Conservation (phyloP, 1,284 basidiomycete genomes). For the Wallemia mellicola region DNA sequence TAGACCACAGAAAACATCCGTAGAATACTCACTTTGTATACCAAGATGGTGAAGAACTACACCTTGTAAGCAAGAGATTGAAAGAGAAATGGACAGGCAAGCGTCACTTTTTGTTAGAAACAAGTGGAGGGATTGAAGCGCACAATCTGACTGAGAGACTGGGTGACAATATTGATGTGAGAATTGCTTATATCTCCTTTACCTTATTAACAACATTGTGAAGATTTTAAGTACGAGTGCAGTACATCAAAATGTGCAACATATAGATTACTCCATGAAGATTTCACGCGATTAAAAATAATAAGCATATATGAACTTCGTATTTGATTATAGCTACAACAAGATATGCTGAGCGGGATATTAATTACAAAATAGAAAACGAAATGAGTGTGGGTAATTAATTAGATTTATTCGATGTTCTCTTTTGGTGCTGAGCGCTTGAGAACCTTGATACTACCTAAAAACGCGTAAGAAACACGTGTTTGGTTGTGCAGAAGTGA, state of each 20-base stretch:
- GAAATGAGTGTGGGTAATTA: background rate
- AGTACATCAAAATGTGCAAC: background rate
- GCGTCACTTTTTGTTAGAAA: conserved; percentile 60
- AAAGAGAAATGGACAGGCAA: conserved; percentile 46
- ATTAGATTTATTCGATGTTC: background rate
- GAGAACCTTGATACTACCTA: background rate
- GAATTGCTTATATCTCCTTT: no score
- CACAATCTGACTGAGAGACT: conserved; percentile 40
- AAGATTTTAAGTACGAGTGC: background rate
- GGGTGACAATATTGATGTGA: conserved; percentile 23
- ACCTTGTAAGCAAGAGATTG: conserved; percentile 32
- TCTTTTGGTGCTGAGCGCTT: background rate
- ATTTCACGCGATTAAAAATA: background rate
- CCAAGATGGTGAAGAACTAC: conserved; percentile 36
- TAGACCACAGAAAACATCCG: no score
- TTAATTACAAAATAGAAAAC: background rate
- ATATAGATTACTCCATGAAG: background rate
- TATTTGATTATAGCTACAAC: background rate
- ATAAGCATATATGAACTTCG: background rate
- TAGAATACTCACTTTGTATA: no score
- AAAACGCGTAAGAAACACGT: background rate
- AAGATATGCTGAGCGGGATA: background rate
- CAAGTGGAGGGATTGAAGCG: conserved; percentile 75
- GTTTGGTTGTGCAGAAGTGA: background rate
- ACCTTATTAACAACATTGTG: background rate